Evolutionary conservation across 208 protist genomes (phyloP).

Genomic region (Naegleria lovaniensis): DNA sequence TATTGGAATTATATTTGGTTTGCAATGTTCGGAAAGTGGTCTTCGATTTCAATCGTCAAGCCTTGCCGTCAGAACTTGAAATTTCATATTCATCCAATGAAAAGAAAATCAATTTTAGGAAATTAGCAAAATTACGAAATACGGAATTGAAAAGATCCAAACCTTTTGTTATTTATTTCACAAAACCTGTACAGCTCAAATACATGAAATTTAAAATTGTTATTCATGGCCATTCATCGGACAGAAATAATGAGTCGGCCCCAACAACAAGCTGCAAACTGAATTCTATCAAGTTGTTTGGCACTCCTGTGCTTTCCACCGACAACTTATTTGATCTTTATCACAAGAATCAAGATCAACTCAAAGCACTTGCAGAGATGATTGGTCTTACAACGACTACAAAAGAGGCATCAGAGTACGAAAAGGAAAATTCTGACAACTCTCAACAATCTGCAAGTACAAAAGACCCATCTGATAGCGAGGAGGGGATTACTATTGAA

Average conservation of each 20-base stretch:
- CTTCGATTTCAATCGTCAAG: neutral
- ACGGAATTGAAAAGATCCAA: neutral
- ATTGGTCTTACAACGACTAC: neutral
- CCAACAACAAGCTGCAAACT: neutral
- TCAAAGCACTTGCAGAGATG: neutral
- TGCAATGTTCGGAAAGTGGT: neutral
- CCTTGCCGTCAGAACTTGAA: neutral
- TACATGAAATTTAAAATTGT: neutral
- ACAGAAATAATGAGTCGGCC: neutral
- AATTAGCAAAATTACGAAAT: neutral
- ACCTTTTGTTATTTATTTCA: neutral
- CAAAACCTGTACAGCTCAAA: neutral
- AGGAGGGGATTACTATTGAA: neutral
- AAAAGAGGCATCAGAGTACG: neutral
- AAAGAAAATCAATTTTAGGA: constrained; percentile 8
- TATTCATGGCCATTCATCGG: neutral
- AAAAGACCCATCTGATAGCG: neutral
- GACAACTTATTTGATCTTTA: neutral
- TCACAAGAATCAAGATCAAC: neutral
- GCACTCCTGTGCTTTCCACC: neutral
- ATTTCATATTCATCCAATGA: neutral
- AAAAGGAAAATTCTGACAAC: neutral
- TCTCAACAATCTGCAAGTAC: neutral
- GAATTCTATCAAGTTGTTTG: neutral
- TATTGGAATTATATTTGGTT: neutral